Evolutionary conservation across 192 early-diverging fungal species (phyloP).

Genomic region (Podila horticola): DNA sequence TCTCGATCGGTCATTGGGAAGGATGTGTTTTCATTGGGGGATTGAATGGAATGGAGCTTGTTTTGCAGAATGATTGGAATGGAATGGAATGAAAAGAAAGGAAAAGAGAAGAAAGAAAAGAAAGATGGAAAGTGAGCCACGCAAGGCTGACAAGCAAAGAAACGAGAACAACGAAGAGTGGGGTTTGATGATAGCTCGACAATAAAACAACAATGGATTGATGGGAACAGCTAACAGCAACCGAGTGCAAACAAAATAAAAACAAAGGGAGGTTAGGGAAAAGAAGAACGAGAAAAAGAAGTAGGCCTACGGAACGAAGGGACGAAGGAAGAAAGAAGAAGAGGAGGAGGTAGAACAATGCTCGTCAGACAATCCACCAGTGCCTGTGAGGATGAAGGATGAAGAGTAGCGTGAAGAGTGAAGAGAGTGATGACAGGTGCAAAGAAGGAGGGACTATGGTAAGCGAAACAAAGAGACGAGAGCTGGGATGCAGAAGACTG

Average conservation of each 20-base stretch:
- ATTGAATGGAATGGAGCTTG: neutral
- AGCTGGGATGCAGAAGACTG: too few relatives aligned
- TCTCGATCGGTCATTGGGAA: conserved; percentile 4
- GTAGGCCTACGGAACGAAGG: neutral
- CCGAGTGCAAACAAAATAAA: neutral
- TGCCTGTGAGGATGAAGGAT: too few relatives aligned
- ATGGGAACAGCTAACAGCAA: neutral
- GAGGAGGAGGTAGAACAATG: too few relatives aligned
- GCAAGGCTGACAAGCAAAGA: too few relatives aligned
- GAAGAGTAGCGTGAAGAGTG: too few relatives aligned
- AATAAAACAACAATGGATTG: neutral
- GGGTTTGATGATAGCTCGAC: too few relatives aligned
- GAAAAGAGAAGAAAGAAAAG: neutral
- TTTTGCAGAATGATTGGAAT: neutral
- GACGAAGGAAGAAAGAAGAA: neutral
- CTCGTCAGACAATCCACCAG: too few relatives aligned
- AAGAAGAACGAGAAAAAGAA: neutral
- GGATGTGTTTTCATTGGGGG: conserved; percentile 1
- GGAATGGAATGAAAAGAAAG: neutral
- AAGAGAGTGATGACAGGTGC: too few relatives aligned
- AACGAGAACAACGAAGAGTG: too few relatives aligned
- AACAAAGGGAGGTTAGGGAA: neutral
- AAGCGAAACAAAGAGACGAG: too few relatives aligned
- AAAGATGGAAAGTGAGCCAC: neutral
- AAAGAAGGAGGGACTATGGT: too few relatives aligned